Percentiles rank a stretch among this genome's conserved stretches.
Evolutionary conservation across 768 basidiomycete genomes (phyloP).

Genomic region (Lactarius pseudohatsudake): DNA sequence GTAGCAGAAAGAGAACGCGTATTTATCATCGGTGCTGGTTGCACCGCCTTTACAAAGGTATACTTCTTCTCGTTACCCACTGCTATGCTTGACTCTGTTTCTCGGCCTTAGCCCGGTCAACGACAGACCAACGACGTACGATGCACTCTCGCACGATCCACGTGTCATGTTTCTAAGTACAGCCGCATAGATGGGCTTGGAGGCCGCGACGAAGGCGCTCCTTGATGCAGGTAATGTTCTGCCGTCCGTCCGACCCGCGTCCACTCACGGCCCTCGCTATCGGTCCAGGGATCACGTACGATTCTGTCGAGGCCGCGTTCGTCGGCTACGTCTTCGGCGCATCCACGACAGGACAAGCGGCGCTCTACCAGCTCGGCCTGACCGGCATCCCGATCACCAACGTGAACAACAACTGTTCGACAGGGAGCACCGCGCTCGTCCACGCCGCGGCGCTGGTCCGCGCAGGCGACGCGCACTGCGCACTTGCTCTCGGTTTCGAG

Average conservation of each 20-base stretch:
- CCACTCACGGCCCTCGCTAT: neutral
- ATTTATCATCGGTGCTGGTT: constrained; percentile 72
- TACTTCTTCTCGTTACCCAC: constrained; percentile 16
- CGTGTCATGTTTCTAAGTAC: constrained; percentile 1
- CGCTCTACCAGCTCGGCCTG: constrained; percentile 80
- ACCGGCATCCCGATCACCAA: constrained; percentile 84
- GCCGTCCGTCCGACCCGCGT: neutral
- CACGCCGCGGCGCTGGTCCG: constrained; percentile 72
- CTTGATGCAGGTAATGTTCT: constrained; percentile 67
- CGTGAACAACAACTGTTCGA: constrained; percentile 87
- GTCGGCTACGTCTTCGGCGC: constrained; percentile 83
- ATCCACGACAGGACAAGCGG: constrained; percentile 76
- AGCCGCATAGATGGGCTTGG: constrained; percentile 69
- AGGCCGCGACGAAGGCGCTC: constrained; percentile 83
- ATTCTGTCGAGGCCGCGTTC: constrained; percentile 66
- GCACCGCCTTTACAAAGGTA: constrained; percentile 79
- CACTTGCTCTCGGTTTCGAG: constrained; percentile 84
- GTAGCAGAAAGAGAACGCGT: constrained; percentile 15
- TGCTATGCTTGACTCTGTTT: neutral
- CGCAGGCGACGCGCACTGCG: constrained; percentile 67
- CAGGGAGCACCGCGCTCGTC: constrained; percentile 75
- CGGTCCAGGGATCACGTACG: constrained; percentile 76
- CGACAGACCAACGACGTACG: constrained; percentile 73
- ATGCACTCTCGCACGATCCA: neutral
- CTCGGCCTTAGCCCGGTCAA: constrained; percentile 51